phyloP scores from a whole-genome alignment of 2,329 filamentous ascomycete genomes.

The Talaromyces islandicus region DNA sequence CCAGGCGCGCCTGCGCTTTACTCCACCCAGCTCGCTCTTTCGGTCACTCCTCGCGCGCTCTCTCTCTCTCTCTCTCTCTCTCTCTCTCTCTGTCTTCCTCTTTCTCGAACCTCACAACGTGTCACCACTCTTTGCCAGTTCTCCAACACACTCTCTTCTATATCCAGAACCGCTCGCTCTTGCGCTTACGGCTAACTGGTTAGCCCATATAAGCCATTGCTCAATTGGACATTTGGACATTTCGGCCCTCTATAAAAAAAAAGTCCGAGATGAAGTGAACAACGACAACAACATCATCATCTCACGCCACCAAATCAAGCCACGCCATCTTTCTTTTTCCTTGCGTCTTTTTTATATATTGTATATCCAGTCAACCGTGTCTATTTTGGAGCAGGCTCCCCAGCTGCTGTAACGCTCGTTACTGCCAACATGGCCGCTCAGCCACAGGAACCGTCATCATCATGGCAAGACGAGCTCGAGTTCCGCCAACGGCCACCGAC shows the following conservation, averaged over 20 bases:
- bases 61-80: neutral
- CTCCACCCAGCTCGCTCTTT: neutral
- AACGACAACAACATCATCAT: neutral
- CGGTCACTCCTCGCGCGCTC: neutral
- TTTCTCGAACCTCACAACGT: neutral
- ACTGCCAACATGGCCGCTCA: neutral
- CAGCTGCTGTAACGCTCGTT: neutral
- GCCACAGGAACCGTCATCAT: neutral
- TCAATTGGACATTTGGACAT: neutral
- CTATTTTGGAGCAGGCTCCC: neutral
- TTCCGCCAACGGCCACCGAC: slow-evolving; percentile 25
- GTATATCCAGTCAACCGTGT: neutral
- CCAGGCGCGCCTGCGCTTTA: neutral
- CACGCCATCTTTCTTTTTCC: neutral
- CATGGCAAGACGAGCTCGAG: slow-evolving; percentile 19
- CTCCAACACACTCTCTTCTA: neutral
- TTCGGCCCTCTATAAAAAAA: neutral
- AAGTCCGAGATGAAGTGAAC: neutral
- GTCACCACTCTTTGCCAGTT: neutral
- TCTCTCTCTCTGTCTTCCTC: neutral
- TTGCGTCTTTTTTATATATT: neutral
- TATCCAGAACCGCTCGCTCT: neutral
- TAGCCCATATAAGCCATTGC: neutral
- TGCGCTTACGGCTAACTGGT: neutral
- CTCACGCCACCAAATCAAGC: neutral